Evolutionary conservation across 257 asterid species (phyloP).

Genomic region (Penstemon davidsonii): DNA sequence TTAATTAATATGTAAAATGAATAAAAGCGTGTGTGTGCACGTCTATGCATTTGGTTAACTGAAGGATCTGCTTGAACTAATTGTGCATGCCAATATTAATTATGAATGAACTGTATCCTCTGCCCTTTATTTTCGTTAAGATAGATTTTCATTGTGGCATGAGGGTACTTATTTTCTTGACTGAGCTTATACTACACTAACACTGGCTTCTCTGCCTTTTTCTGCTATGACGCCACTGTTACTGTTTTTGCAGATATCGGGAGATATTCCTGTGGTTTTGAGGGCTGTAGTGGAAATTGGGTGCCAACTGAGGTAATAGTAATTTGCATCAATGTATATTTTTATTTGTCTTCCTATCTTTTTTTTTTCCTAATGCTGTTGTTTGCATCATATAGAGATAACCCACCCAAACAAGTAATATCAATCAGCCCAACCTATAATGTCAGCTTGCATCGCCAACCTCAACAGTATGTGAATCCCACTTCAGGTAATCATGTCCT

Average conservation of each 20-base stretch:
- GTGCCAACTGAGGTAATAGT: constrained; percentile 73
- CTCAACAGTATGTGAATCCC: constrained; percentile 67
- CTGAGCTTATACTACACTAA: background rate
- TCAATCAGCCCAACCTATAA: constrained; percentile 66
- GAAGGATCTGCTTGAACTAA: background rate
- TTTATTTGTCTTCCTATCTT: constrained; percentile 1
- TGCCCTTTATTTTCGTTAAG: background rate
- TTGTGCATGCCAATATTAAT: background rate
- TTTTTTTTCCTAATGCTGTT: constrained; percentile 15
- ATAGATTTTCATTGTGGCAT: background rate
- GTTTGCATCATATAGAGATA: constrained; percentile 57
- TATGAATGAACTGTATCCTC: background rate
- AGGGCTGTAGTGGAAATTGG: constrained; percentile 92
- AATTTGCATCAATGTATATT: constrained; percentile 17
- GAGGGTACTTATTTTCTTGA: background rate
- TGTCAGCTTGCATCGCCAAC: constrained; percentile 51
- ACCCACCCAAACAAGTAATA: constrained; percentile 90
- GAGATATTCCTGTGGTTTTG: constrained; percentile 79
- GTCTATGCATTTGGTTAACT: background rate
- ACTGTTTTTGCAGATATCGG: constrained; percentile 63
- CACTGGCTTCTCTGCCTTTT: background rate
- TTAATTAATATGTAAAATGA: background rate
- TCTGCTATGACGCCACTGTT: background rate
- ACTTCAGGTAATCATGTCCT: constrained; percentile 58
- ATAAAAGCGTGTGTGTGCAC: background rate